Base-by-base conservation (phyloP, 768 basidiomycete genomes). In the Astraeus odoratus region DNA sequence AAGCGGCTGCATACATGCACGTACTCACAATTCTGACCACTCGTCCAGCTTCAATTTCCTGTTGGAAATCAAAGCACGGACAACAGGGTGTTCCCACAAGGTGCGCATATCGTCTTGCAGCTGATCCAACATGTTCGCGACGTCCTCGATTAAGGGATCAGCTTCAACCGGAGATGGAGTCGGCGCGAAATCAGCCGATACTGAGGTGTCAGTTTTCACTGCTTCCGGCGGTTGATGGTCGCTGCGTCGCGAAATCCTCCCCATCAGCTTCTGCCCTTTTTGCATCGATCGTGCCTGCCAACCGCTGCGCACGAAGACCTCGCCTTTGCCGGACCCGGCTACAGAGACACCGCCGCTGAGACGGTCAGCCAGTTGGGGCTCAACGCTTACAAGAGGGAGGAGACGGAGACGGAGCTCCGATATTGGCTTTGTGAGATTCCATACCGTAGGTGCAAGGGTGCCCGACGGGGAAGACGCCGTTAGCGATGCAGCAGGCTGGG, bases 21-120 rank as follows among this genome's bases (percentile, higher is more conserved):
- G 34, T 24, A 72, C 88, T 63, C 58, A 91, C 88, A 86, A 92
- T 66, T 90, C 88, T 10, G 86, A 80, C 82, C 87, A 89, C 61
- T 92, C 88, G 51, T 91, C 87, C 41, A 91, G 69, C 56, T 85
- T 82, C 39, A 91, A 64, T 47, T 80, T 79, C 46, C 87, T 73
- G 56, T 76, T 80, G 18, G 68, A 68, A 37, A 88, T 80, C 61
- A 90, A 64, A 22, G 72, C 76, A 56, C 76, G 78, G 42, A 92
- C 88, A 8, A 76, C 73, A 0, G 81, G 76, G 51, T 87, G 81
- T 38, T 71, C 67, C 86, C 88, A 91, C 18, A 92, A 71, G 44
- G 78, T 72, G 46, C 72, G 69, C 57, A 90, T 77, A 57, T 90
- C 87, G 15, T 78, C 73, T 52, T 75, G 74, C 40, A 70, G 75